Percentiles rank a stretch among this genome's conserved stretches.
Conservation (phyloP, 1,284 basidiomycete genomes). For the Kalmanozyma brasiliensis region DNA sequence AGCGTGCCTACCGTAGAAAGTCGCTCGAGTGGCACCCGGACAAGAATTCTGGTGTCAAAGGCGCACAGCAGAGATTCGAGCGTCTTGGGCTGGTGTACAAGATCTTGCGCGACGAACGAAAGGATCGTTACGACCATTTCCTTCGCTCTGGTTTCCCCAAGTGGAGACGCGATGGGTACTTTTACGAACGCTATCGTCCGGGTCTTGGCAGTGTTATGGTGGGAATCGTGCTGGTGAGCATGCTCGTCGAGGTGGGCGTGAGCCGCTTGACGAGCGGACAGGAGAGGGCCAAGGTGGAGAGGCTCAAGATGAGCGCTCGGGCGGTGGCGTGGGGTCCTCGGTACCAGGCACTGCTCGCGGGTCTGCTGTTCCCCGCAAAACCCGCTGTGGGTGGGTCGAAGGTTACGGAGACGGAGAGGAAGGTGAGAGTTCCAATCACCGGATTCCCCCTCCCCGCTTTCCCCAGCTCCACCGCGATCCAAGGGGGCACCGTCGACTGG, state of each 20-base stretch:
- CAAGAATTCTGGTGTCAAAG: slow-evolving; percentile 52
- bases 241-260: slow-evolving; percentile 41
- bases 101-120: slow-evolving; percentile 62
- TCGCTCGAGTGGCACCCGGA: slow-evolving; percentile 65
- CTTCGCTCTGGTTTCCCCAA: slow-evolving; percentile 64
- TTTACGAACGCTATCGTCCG: slow-evolving; percentile 62
- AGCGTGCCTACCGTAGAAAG: slow-evolving; percentile 63
- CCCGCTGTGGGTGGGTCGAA: slow-evolving; percentile 10
- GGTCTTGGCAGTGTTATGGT: slow-evolving; percentile 51
- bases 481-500: slow-evolving; percentile 52
- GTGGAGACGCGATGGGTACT: slow-evolving; percentile 64
- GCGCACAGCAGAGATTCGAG: slow-evolving; percentile 62
- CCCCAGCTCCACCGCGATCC: slow-evolving; percentile 21
- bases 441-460: slow-evolving; percentile 56
- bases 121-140: slow-evolving; percentile 66
- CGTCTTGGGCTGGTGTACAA: slow-evolving; percentile 63
- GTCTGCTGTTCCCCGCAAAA: background rate
- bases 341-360: slow-evolving; percentile 44
- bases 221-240: slow-evolving; percentile 46
- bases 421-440: slow-evolving; percentile 59
- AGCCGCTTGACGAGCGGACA: slow-evolving; percentile 42
- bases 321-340: slow-evolving; percentile 60
- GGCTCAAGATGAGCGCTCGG: slow-evolving; percentile 50
- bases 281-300: slow-evolving; percentile 48
- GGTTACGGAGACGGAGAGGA: slow-evolving; percentile 44